Conservation (phyloP, 768 basidiomycete species). For the Rhizopogon rudus region DNA sequence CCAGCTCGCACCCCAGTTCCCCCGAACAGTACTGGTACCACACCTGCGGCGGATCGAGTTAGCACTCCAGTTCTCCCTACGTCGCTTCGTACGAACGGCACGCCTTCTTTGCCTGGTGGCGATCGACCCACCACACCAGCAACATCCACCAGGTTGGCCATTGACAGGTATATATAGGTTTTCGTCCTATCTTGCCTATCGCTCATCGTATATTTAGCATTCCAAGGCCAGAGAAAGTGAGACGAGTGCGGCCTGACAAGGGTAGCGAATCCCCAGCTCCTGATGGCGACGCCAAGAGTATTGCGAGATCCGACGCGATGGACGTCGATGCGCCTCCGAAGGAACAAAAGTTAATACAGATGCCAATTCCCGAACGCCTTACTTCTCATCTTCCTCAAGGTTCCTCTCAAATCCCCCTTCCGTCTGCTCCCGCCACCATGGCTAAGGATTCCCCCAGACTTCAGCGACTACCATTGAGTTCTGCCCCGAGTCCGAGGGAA, state of each 20-base stretch:
- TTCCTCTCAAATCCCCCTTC: conserved; percentile 8
- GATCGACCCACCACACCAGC: conserved; percentile 28
- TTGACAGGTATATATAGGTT: conserved; percentile 52
- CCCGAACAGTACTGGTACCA: conserved; percentile 33
- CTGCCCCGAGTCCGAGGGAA: conserved; percentile 26
- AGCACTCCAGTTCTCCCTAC: conserved; percentile 45
- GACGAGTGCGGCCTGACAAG: conserved; percentile 41
- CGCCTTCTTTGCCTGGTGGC: conserved; percentile 13
- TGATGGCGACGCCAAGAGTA: conserved; percentile 21
- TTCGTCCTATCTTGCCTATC: neutral
- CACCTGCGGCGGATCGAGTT: conserved; percentile 26
- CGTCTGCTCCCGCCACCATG: conserved; percentile 8
- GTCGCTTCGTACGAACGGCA: conserved; percentile 39
- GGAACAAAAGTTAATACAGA: conserved; percentile 14
- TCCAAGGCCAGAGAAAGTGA: conserved; percentile 77
- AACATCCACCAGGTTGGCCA: conserved; percentile 48
- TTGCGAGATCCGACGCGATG: conserved; percentile 28
- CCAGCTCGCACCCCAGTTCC: conserved; percentile 24
- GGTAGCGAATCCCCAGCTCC: conserved; percentile 32
- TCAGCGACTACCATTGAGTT: conserved; percentile 11
- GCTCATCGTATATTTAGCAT: conserved; percentile 39
- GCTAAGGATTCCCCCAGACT: conserved; percentile 15
- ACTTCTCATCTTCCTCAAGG: conserved; percentile 14
- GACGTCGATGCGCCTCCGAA: conserved; percentile 27
- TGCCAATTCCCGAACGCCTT: neutral